A percentile compares a stretch with the other conserved stretches of the same genome.
phyloP scores from a whole-genome alignment of 768 basidiomycete species.

The Pilatotrama ljubarskyi region DNA sequence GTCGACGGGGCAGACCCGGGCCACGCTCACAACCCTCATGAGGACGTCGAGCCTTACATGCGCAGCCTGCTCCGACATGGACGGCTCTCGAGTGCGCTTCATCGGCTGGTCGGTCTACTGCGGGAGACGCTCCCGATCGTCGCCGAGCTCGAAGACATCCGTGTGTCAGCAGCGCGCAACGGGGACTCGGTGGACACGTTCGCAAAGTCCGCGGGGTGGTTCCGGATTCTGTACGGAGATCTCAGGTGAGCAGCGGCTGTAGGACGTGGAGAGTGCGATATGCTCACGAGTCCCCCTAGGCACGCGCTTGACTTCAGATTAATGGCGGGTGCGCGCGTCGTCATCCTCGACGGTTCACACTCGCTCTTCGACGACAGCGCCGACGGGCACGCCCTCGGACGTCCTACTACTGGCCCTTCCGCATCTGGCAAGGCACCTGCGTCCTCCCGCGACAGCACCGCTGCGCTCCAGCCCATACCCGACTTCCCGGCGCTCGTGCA shows the following conservation, averaged over 20 bases:
- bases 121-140: slow-evolving; percentile 79
- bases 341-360: slow-evolving; percentile 73
- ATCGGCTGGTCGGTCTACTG: slow-evolving; percentile 65
- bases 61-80: slow-evolving; percentile 70
- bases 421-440: not conserved
- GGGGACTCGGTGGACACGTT: slow-evolving; percentile 58
- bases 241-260: slow-evolving; percentile 40
- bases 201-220: slow-evolving; percentile 83
- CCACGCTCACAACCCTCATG: slow-evolving; percentile 65
- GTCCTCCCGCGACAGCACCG: not conserved
- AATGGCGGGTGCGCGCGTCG: slow-evolving; percentile 63
- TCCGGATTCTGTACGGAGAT: slow-evolving; percentile 70
- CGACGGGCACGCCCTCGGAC: not conserved
- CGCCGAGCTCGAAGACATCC: slow-evolving; percentile 63
- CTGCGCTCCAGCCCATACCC: slow-evolving; percentile 58
- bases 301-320: slow-evolving; percentile 82
- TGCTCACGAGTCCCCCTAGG: slow-evolving; percentile 35
- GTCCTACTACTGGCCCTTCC: not conserved
- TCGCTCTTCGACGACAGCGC: slow-evolving; percentile 44
- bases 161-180: slow-evolving; percentile 31
- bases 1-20: slow-evolving; percentile 26
- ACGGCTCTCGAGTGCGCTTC: slow-evolving; percentile 61
- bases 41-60: slow-evolving; percentile 76
- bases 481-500: slow-evolving; percentile 52
- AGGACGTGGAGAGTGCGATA: not conserved